Evolutionary conservation across 1,284 basidiomycete species (phyloP), one percentile per base, ranked within the genome.

Genomic region (Ganoderma sp.): DNA sequence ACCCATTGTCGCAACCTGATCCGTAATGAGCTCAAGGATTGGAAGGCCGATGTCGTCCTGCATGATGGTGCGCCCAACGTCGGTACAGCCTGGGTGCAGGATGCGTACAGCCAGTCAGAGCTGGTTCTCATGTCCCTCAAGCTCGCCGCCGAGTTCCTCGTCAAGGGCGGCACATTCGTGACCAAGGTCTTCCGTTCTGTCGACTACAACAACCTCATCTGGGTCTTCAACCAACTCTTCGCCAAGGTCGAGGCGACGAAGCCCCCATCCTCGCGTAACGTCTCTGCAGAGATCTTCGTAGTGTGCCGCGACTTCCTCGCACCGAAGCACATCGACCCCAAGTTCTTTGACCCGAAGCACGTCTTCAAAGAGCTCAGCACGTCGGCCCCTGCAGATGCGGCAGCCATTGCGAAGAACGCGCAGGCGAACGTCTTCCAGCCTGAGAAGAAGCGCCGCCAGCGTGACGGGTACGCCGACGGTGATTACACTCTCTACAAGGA

Each of bases 11-110:
- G 98, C 67, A 91, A 94, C 77, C 88, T 93, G 72, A 89, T 99
- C 65, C 90, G 95, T 61, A 84, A 84, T 50, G 95, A 98, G 80
- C 84, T 99, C 72, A 99, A 99, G 81, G 97, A 99, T 80, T 99
- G 98, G 97, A 98, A 97, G 81, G 98, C 98, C n/a, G 98, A 99
- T 79, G 89, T 99, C 66, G 97, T 99, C n/a, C 88, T 99, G 66
- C 98, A 99, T 81, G 98, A 99, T 81, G 98, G 98, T 85, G 98
- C 98, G 54, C 98, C 98, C 54, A 99, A 99, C 80, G 98, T 99
- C 80, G 98, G 98, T 86, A 95, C 96, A 34, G 98, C 98, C 15
- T 99, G 98, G 98, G 90, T 99, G 69, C 98, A 99, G 80, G 98
- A 99, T 82, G 98, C 98, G 1, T 99, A 97, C 84, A 91, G 91